Base-by-base conservation (phyloP, 2,329 filamentous ascomycete species). In the Alternaria angustiovoidea region DNA sequence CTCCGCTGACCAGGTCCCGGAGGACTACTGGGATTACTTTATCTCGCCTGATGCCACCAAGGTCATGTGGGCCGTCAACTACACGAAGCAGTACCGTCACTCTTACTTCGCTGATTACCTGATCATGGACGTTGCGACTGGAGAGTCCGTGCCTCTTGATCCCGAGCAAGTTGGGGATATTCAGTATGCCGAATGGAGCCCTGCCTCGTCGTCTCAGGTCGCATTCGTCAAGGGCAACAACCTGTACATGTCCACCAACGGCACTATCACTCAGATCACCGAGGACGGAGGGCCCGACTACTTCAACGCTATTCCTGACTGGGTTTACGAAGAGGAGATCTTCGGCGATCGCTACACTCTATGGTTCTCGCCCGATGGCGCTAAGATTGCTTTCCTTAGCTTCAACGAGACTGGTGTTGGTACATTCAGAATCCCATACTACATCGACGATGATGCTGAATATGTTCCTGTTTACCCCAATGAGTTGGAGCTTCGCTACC, bases 141-240 rank as follows among this genome's bases (percentile, higher is more conserved):
- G 87, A 24, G 74, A 84, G 55, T 79, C 84, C 1, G 81, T 81
- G 4, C 83, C 88, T 0, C 80, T 91, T 0, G 84, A 88, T 0
- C 78, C 82, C 0, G 85, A 87, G 57, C 88, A 90, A 62, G 80
- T 75, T 1, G 88, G 87, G 12, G 88, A 91, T 67, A 87, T 91
- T 48, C 88, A 91, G 70, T 90, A 89, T 65, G 89, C 89, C 3
- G 81, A 83, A 57, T 86, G 89, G 76, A 86, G 86, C 34, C 87
- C 88, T 2, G 72, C 73, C 1, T 73, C 74, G 2, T 85, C 86
- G 20, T 82, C 87, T 42, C 78, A 83, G n/a, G 84, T 91, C 63
- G 89, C 87, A 1, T 91, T 90, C 70, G 89, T 91, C 16, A 86
- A 87, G 43, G 87, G 81, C 42, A 91, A 91, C 74, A 84, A 91